Conservation (phyloP, 306 rosid genomes). For the Quercus aquifolioides region DNA sequence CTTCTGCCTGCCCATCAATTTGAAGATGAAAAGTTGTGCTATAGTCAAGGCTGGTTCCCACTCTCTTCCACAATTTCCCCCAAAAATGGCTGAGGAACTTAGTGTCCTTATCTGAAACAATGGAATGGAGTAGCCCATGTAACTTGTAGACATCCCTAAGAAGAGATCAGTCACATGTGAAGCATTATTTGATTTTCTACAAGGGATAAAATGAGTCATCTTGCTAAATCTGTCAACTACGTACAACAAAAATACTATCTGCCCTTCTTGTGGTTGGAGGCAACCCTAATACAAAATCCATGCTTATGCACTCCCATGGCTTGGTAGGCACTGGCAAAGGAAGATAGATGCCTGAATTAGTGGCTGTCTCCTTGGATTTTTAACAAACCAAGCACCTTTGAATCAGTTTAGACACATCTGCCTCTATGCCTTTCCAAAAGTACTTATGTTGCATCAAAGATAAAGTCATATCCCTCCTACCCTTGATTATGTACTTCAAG, state of each 20-base stretch:
- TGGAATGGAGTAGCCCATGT: not conserved
- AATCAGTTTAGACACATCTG: not conserved
- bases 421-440: not conserved
- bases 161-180: not conserved
- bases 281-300: not conserved
- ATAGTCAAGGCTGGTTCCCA: not conserved
- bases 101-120: not conserved
- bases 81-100: no score
- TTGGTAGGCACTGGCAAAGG: not conserved
- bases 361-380: not conserved
- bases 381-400: not conserved
- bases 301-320: not conserved
- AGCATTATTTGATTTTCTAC: not conserved
- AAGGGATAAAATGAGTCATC: not conserved
- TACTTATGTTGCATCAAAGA: not conserved
- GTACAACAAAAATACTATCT: not conserved
- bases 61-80: not conserved
- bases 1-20: fast-evolving
- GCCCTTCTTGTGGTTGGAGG: not conserved
- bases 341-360: not conserved
- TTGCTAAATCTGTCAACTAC: not conserved
- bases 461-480: not conserved
- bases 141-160: not conserved
- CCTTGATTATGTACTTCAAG: not conserved
- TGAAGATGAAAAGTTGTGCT: no score